Evolutionary conservation across 495 filamentous ascomycete genomes (phyloP).

Genomic region (Aspergillus mulundensis): DNA sequence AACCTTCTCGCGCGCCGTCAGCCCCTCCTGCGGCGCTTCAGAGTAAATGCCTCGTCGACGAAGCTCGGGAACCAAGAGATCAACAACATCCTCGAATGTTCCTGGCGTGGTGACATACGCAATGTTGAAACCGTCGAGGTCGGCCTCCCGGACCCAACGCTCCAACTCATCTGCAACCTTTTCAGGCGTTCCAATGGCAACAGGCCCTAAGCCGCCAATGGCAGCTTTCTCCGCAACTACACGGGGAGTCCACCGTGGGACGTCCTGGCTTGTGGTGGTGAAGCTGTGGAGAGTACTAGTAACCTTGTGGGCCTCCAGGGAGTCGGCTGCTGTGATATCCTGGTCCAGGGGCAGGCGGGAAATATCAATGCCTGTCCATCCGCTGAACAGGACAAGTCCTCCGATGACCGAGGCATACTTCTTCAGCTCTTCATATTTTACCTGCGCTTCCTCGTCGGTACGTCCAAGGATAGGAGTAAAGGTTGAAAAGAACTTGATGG

Average conservation of each 20-base stretch:
- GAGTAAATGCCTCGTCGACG: conserved; percentile 47
- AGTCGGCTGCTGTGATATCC: conserved; percentile 50
- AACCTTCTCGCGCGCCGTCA: conserved; percentile 58
- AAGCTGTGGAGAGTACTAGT: conserved; percentile 49
- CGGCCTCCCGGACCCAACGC: conserved; percentile 53
- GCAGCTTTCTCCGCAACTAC: conserved; percentile 54
- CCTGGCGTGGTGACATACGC: conserved; percentile 52
- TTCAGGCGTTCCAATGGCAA: conserved; percentile 48
- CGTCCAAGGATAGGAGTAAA: conserved; percentile 54
- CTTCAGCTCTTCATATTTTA: conserved; percentile 48
- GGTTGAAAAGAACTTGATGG: conserved; percentile 57
- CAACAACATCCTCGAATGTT: conserved; percentile 60
- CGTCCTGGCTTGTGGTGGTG: conserved; percentile 45
- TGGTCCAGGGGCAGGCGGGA: conserved; percentile 53
- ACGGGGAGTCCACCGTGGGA: conserved; percentile 50
- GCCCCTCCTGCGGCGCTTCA: conserved; percentile 35
- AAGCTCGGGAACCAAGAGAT: conserved; percentile 57
- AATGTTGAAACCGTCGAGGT: conserved; percentile 61
- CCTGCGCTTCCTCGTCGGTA: conserved; percentile 54
- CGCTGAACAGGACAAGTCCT: conserved; percentile 56
- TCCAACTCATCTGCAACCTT: conserved; percentile 58
- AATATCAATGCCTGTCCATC: conserved; percentile 62
- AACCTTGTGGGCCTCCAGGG: conserved; percentile 49
- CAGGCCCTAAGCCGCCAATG: conserved; percentile 53
- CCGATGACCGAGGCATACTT: conserved; percentile 51